Base-by-base conservation (phyloP, 2,329 filamentous ascomycete species). In the Ophiostoma novo-ulmi region DNA sequence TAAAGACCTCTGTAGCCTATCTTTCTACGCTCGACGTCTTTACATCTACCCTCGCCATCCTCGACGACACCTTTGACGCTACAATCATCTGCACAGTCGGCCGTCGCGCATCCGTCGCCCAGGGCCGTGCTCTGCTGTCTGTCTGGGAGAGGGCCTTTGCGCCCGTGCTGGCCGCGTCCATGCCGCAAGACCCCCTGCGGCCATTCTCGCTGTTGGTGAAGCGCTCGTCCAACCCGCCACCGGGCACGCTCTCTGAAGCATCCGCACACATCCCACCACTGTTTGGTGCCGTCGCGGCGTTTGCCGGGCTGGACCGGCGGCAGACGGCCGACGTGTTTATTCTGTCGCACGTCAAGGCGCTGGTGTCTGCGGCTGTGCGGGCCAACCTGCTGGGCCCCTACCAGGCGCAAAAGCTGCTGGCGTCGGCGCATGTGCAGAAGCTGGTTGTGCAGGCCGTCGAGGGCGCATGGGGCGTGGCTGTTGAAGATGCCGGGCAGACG, bases 371-470 rank as follows among this genome's bases (percentile, higher is more conserved):
- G 1, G 92, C 89, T 0, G 91, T 95, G 73, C 82, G 92, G 70
- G 90, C 91, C 31, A 90, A 89, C 76, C 85, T 93, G 74, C 88
- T 94, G 79, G 92, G 92, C 0, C 92, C 92, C 7, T 95, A 93
- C 77, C 90, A 93, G 78, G 90, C 89, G 71, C 92, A 95, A 78
- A 87, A 85, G 73, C 81, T 93, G 38, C 82, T 95, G 67, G 91
- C 91, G 1, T 85, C 87, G 55, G 78, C 76, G 26, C 81, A 83
- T 72, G 82, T 92, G 70, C 87, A 88, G 79, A 77, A 76, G 2
- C 81, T 87, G 75, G 86, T 94, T 35, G 79, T 82, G 35, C 81
- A 79, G 1, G 83, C 88, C 71, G 83, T 94, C 10, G 81, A 84
- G 68, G 80, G 85, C 71, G 88, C 89, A 75, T 89, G 86, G 86